Conservation (phyloP, 805 yeast species). For the Cyberlindnera maritima region DNA sequence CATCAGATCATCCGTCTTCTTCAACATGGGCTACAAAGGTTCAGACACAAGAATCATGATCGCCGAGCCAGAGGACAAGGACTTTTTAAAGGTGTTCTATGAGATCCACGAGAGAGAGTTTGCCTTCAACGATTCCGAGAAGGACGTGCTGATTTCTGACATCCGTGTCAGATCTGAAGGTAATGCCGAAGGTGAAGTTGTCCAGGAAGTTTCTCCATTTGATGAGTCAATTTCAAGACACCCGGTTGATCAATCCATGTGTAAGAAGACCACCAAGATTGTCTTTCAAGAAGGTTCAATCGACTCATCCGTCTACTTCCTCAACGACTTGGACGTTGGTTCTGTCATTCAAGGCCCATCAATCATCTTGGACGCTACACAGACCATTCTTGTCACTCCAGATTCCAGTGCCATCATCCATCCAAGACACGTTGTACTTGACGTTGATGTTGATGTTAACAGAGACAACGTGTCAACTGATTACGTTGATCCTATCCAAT, state of each 20-base stretch:
- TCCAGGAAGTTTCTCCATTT: constrained; percentile 26
- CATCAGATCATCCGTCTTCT: constrained; percentile 26
- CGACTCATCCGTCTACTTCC: constrained; percentile 32
- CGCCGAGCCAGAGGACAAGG: constrained; percentile 26
- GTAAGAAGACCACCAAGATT: constrained; percentile 36
- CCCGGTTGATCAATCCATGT: constrained; percentile 17
- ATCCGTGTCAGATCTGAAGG: constrained; percentile 34
- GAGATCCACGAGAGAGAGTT: constrained; percentile 35
- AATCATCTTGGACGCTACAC: constrained; percentile 75
- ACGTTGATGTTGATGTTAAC: constrained; percentile 30
- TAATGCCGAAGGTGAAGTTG: constrained; percentile 21
- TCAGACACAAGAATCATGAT: constrained; percentile 44
- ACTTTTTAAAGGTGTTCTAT: constrained; percentile 27
- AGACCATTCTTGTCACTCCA: constrained; percentile 39
- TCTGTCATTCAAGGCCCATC: constrained; percentile 40
- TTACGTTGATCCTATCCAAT: constrained; percentile 44
- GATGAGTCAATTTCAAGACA: constrained; percentile 26
- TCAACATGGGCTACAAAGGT: constrained; percentile 45
- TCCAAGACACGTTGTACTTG: constrained; percentile 34
- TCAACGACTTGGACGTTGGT: constrained; percentile 32
- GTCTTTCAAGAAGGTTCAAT: constrained; percentile 30
- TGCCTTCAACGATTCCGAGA: constrained; percentile 34
- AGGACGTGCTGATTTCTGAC: constrained; percentile 33
- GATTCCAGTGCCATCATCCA: constrained; percentile 35
- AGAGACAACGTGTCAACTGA: constrained; percentile 40